Conservation (phyloP, 768 basidiomycete species). For the Boletus insuetus region DNA sequence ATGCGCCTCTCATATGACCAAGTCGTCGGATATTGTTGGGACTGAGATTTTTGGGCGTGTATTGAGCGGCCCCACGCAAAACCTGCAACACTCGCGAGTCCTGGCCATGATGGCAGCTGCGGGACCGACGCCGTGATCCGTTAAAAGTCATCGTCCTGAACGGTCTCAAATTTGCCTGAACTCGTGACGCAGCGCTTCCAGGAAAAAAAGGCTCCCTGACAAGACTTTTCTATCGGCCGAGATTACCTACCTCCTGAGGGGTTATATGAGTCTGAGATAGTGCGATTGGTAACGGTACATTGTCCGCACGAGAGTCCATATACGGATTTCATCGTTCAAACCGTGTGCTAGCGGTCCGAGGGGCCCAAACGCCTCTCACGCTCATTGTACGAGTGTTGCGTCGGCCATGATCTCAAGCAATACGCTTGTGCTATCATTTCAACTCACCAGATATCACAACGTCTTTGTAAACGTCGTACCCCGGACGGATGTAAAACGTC, state of each 20-base stretch:
- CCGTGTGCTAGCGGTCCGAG: background rate
- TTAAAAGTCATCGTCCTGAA: background rate
- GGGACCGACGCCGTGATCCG: background rate
- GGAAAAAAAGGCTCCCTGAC: background rate
- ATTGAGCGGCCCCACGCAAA: slow-evolving; percentile 4
- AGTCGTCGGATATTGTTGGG: slow-evolving; percentile 1
- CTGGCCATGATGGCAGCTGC: background rate
- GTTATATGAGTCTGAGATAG: slow-evolving; percentile 11
- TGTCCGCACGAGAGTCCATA: background rate
- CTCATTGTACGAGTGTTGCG: background rate
- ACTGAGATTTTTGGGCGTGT: background rate
- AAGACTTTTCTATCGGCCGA: background rate
- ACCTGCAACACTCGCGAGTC: too few species aligned
- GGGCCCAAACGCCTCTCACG: slow-evolving; percentile 4
- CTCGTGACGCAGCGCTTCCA: background rate
- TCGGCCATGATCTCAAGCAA: too few species aligned
- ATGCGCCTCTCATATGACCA: slow-evolving; percentile 2
- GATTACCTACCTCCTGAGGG: background rate
- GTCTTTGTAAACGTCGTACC: background rate
- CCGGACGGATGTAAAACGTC: background rate
- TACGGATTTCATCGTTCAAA: slow-evolving; percentile 7
- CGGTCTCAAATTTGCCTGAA: background rate
- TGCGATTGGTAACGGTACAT: background rate
- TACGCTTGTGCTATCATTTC: too few species aligned
- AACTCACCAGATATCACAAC: too few species aligned